Evolutionary conservation across 202 grass and related monocot genomes (phyloP), one percentile per base, ranked within the genome.

Genomic region (Panicum hallii): DNA sequence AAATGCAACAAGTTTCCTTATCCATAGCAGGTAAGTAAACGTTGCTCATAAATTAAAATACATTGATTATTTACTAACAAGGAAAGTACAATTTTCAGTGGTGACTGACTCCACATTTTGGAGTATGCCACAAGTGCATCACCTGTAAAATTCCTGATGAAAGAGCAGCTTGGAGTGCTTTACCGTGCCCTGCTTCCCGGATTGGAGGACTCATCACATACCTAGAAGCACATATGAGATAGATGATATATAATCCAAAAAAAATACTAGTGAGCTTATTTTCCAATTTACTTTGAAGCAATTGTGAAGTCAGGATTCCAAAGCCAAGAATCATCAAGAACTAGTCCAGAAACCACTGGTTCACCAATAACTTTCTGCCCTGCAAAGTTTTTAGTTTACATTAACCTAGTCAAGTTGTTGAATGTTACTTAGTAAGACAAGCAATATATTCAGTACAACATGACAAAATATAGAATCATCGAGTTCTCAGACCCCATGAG

Each of bases 131-230:
- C 28, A 74, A 87, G 47, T 52, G 47, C 16, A 17, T 64, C 52
- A 99, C 97, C 93, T 99, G 91, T 72, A 96, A 91, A 88, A 93
- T 93, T 86, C 91, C 91, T 13, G 91, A 92, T 28, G 97, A 96
- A 76, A 99, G 93, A 74, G 97, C 91, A 91, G 91, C 90, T 77
- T 90, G 91, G 88, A 96, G 91, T 82, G 91, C 88, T 90, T 92
- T 90, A 70, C 82, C 88, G 67, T 99, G 93, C 72, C 90, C 91
- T 82, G 90, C 92, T 88, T 91, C 90, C 58, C 97, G 91, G 82
- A 99, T 96, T 60, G 97, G 97, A 79, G 96, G 96, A 65, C 91
- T 99, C 96, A 99, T 95, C 76, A 99, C 93, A 89, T 99, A 99
- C 84, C 93, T 99, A 87, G 52, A 90, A 83, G n/a, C 48, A 73